Conservation (phyloP, 2,329 filamentous ascomycete species). For the Tolypocladium guangdongense region DNA sequence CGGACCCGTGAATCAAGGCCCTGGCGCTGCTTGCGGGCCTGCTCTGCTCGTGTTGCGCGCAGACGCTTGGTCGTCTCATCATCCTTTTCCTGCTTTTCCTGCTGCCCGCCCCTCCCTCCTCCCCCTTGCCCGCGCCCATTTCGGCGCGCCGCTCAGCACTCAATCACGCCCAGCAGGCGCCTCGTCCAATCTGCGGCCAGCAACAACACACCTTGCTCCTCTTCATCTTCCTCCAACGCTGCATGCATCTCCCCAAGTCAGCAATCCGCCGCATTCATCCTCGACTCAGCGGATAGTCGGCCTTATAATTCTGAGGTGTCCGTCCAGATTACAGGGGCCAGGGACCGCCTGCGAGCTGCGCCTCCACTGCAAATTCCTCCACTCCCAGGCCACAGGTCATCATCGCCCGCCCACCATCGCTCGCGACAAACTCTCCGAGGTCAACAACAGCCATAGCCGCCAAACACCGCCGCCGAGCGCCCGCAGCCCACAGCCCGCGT, state of each 20-base stretch:
- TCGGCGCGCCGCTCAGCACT: background rate
- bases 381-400: background rate
- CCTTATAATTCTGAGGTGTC: background rate
- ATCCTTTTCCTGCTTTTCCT: background rate
- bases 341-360: background rate
- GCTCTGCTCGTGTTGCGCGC: background rate
- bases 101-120: background rate
- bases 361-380: background rate
- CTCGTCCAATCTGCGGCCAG: background rate
- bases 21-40: background rate
- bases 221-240: background rate
- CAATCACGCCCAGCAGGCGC: background rate
- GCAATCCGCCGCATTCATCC: background rate
- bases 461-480: background rate
- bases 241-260: background rate
- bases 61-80: background rate
- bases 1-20: too few species aligned
- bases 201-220: background rate
- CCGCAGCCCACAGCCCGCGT: background rate
- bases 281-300: background rate
- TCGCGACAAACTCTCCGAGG: background rate
- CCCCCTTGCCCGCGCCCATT: background rate
- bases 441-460: background rate
- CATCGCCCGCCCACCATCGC: background rate
- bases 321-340: background rate